Percentiles rank a stretch among this genome's conserved stretches.
Conservation (phyloP, 108 stramenopile species). For the Cylindrotheca fusiformis region DNA sequence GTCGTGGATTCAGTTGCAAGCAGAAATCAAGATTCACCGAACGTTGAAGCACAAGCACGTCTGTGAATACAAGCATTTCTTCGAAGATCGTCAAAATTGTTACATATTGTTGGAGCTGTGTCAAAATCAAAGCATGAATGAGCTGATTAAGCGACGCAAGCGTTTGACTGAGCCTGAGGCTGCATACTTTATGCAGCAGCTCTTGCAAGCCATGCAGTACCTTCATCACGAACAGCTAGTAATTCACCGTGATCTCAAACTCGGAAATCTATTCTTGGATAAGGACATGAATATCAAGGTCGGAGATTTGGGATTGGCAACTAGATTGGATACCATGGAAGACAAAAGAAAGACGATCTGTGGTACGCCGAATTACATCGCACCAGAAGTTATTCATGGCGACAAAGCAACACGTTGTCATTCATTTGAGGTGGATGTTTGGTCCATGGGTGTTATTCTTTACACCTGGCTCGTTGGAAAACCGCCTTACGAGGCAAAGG, state of each 20-base stretch:
- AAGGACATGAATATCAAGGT: conserved; percentile 73
- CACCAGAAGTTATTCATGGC: conserved; percentile 96
- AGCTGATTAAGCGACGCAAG: conserved; percentile 92
- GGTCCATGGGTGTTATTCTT: conserved; percentile 97
- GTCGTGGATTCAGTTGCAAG: conserved; percentile 77
- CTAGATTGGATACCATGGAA: conserved; percentile 73
- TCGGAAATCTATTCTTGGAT: conserved; percentile 97
- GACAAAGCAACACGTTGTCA: conserved; percentile 87
- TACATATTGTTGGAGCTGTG: conserved; percentile 98
- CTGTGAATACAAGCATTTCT: conserved; percentile 97
- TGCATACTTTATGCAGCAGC: conserved; percentile 72
- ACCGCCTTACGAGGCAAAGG: conserved; percentile 96
- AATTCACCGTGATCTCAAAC: conserved; percentile 98
- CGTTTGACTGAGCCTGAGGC: conserved; percentile 88
- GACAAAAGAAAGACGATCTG: conserved; percentile 97
- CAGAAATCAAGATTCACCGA: conserved; percentile 98
- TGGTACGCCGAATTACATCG: conserved; percentile 99
- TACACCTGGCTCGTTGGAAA: conserved; percentile 96
- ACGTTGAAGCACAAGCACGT: conserved; percentile 89
- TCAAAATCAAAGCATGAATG: conserved; percentile 94
- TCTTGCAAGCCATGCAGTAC: conserved; percentile 87
- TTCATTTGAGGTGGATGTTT: conserved; percentile 96
- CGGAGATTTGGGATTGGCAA: conserved; percentile 98
- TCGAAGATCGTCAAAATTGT: conserved; percentile 94
- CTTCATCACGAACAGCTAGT: conserved; percentile 85